phyloP scores from a whole-genome alignment of 345 rosid genomes.

The Gossypium turneri region DNA sequence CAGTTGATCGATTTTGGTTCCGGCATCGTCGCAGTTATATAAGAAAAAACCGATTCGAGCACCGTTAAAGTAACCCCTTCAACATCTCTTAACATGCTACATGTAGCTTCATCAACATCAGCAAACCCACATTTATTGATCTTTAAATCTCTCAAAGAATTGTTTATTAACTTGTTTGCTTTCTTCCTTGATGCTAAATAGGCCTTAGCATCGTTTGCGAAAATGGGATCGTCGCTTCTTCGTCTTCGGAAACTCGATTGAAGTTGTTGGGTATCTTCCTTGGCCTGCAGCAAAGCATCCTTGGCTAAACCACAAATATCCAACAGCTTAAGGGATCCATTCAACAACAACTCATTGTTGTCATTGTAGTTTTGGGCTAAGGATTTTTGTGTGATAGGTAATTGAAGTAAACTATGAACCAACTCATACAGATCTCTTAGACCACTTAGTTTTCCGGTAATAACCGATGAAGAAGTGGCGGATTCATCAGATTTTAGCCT shows the following conservation, averaged over 20 bases:
- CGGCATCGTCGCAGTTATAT: not conserved
- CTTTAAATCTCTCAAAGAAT: not conserved
- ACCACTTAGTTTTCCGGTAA: not conserved
- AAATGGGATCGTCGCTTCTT: not conserved
- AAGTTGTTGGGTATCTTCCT: conserved; percentile 23
- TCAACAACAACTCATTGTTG: not conserved
- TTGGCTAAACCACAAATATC: not conserved
- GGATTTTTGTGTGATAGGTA: not conserved
- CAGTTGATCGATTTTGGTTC: conserved; percentile 3
- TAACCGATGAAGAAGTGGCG: not conserved
- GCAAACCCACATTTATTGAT: not conserved
- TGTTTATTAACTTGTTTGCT: not conserved
- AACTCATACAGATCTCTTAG: conserved; percentile 6
- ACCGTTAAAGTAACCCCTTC: not conserved
- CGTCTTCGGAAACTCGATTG: conserved; percentile 21
- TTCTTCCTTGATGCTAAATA: not conserved
- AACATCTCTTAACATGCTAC: not conserved
- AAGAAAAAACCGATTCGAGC: not conserved
- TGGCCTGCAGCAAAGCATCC: conserved; percentile 27
- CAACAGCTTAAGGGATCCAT: not conserved
- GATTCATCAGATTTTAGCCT: not conserved
- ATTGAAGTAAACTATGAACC: not conserved
- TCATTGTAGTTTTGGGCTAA: not conserved
- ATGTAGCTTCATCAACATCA: not conserved
- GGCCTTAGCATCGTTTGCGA: not conserved